Percentiles rank a stretch among this genome's conserved stretches.
These are phyloP conservation scores for Oryza rufipogon DNA, from an alignment of 176 grass and related monocot species.

Conservation along the genomic window DNA sequence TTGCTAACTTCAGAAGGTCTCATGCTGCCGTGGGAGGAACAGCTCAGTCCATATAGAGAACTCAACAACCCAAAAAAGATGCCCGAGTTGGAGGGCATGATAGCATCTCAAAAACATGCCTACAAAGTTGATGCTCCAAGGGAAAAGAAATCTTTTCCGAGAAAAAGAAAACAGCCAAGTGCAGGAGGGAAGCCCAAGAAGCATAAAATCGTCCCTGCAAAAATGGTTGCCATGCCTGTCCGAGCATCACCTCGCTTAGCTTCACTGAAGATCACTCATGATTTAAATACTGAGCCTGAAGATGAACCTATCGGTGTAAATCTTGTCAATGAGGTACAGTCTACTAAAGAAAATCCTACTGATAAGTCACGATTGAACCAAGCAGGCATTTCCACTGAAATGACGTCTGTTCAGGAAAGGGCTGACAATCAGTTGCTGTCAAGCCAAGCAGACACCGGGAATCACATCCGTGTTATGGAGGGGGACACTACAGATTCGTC, in stretches of 20 bases:
- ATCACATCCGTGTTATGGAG: conserved; percentile 25
- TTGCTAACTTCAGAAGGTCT: conserved; percentile 53
- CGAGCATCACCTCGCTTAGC: conserved; percentile 48
- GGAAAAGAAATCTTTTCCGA: conserved; percentile 37
- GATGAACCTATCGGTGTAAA: conserved; percentile 6
- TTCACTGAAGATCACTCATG: conserved; percentile 42
- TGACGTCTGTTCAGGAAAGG: conserved; percentile 9
- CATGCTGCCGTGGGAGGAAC: conserved; percentile 32
- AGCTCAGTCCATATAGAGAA: conserved; percentile 1
- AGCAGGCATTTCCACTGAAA: conserved; percentile 18
- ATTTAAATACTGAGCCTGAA: conserved; percentile 17
- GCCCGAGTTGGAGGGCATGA: conserved; percentile 22
- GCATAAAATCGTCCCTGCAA: conserved; percentile 20
- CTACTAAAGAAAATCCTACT: not conserved
- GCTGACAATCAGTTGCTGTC: conserved; percentile 18
- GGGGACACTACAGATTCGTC: conserved; percentile 19
- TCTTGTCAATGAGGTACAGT: conserved; percentile 24
- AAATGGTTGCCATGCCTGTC: conserved; percentile 35
- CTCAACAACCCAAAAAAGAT: conserved; percentile 1
- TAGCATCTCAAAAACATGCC: conserved; percentile 26
- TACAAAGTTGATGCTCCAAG: conserved; percentile 30
- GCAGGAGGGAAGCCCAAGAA: conserved; percentile 38
- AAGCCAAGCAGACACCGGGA: conserved; percentile 25
- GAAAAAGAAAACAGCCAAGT: conserved; percentile 43
- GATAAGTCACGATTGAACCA: conserved; percentile 26